A percentile compares a stretch with the other conserved stretches of the same genome.
These are phyloP conservation scores for Lolium perenne DNA, from an alignment of 176 grass and related monocot species.

Conservation along the genomic window DNA sequence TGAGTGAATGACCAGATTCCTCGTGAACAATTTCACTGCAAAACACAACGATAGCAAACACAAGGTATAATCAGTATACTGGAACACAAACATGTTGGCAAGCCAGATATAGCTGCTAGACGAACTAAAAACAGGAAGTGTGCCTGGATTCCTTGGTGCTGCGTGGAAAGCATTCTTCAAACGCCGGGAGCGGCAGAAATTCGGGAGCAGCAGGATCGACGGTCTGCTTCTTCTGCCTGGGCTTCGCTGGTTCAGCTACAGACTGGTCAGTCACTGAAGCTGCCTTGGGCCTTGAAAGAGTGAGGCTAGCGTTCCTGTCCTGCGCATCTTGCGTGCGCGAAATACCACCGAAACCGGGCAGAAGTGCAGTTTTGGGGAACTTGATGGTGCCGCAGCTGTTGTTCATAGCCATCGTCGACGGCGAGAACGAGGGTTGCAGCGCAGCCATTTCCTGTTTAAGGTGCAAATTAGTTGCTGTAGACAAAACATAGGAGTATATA, in stretches of 20 bases:
- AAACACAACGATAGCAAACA: constrained; percentile 29
- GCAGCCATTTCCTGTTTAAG: constrained; percentile 72
- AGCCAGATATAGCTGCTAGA: neutral
- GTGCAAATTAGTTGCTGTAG: constrained; percentile 11
- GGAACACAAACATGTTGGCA: neutral
- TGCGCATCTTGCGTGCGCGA: constrained; percentile 37
- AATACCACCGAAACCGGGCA: constrained; percentile 51
- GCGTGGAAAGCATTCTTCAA: constrained; percentile 90
- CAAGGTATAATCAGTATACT: neutral
- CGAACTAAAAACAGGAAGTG: constrained; percentile 23
- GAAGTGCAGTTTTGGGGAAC: constrained; percentile 59
- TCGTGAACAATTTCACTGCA: constrained; percentile 90
- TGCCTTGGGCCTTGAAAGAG: constrained; percentile 55
- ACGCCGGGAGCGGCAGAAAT: constrained; percentile 93
- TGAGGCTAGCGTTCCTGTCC: constrained; percentile 48
- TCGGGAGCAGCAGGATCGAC: constrained; percentile 75
- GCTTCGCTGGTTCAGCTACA: constrained; percentile 52
- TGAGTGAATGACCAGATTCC: constrained; percentile 82
- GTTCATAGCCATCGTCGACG: constrained; percentile 55
- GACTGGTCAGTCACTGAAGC: constrained; percentile 57
- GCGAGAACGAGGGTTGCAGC: constrained; percentile 67
- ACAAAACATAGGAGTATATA: neutral
- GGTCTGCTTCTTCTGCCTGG: constrained; percentile 68
- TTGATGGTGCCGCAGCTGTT: constrained; percentile 47
- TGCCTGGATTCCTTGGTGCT: constrained; percentile 93